Evolutionary conservation across 164 flowering plant species (phyloP).

Genomic region (Cinnamomum micranthum): DNA sequence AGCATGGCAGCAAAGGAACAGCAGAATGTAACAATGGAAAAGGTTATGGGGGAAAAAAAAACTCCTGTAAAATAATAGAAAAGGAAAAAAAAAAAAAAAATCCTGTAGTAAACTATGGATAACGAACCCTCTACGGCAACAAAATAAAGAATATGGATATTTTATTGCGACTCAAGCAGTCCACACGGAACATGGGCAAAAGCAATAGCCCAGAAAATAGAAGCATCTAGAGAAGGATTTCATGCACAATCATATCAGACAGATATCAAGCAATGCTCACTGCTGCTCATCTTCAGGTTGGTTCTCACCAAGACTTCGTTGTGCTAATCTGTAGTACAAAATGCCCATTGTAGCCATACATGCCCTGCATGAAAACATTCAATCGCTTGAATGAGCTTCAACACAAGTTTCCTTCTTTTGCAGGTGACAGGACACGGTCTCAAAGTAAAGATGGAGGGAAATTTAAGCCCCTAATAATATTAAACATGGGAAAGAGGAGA

Average conservation of each 20-base stretch:
- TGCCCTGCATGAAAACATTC: conserved; percentile 57
- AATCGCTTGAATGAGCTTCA: conserved; percentile 4
- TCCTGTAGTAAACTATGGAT: too few species aligned
- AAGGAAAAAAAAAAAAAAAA: too few species aligned
- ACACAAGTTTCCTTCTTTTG: background rate
- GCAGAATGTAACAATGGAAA: too few species aligned
- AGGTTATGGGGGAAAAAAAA: too few species aligned
- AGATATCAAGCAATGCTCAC: conserved; percentile 4
- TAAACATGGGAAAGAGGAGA: too few species aligned
- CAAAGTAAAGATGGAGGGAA: background rate
- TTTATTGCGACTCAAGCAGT: too few species aligned
- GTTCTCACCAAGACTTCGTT: conserved; percentile 43
- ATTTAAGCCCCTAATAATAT: too few species aligned
- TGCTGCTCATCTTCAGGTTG: conserved; percentile 22
- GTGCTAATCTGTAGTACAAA: conserved; percentile 84
- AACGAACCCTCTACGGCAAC: too few species aligned
- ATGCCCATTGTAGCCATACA: conserved; percentile 98
- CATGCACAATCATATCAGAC: background rate
- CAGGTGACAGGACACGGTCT: background rate
- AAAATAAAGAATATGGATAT: too few species aligned
- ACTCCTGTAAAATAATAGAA: too few species aligned
- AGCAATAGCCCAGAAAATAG: background rate
- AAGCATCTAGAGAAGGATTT: background rate
- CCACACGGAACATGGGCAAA: background rate
- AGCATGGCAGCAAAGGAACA: too few species aligned